These are phyloP conservation scores for Mucuna pruriens DNA, from an alignment of 306 rosid species.

Conservation along the genomic window DNA sequence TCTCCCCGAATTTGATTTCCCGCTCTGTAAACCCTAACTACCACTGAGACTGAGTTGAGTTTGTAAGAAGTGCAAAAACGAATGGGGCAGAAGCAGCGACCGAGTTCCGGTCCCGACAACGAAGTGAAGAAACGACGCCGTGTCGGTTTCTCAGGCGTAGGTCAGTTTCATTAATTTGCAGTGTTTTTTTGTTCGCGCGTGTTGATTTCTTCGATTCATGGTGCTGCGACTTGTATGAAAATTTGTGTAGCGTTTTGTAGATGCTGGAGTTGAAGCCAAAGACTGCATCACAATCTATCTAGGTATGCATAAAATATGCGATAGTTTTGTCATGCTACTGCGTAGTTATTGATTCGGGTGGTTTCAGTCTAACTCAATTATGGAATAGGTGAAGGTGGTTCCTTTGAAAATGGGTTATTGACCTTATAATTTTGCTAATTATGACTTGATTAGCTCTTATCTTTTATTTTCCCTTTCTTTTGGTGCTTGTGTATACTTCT, in stretches of 20 bases:
- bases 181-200: neutral
- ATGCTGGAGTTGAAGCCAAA: slow-evolving; percentile 79
- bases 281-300: slow-evolving; percentile 80
- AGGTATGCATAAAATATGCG: slow-evolving; percentile 51
- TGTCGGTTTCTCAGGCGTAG: slow-evolving; percentile 60
- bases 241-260: slow-evolving; percentile 34
- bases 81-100: slow-evolving; percentile 73
- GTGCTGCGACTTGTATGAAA: neutral
- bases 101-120: slow-evolving; percentile 43
- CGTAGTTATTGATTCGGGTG: neutral
- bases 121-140: slow-evolving; percentile 79
- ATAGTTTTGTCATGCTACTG: neutral
- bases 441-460: neutral
- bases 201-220: neutral
- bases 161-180: neutral
- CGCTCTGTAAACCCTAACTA: slow-evolving; percentile 85
- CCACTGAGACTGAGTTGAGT: neutral
- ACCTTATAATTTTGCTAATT: neutral
- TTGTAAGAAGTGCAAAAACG: neutral
- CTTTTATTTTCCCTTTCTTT: neutral
- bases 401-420: neutral
- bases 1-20: slow-evolving; percentile 52
- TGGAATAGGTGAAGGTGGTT: neutral
- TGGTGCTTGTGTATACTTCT: neutral
- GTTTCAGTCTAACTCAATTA: neutral